A percentile compares a stretch with the other conserved stretches of the same genome.
These are phyloP conservation scores for Phalaenopsis hybrid DNA, from an alignment of 116 monocot genomes.

Conservation along the genomic window DNA sequence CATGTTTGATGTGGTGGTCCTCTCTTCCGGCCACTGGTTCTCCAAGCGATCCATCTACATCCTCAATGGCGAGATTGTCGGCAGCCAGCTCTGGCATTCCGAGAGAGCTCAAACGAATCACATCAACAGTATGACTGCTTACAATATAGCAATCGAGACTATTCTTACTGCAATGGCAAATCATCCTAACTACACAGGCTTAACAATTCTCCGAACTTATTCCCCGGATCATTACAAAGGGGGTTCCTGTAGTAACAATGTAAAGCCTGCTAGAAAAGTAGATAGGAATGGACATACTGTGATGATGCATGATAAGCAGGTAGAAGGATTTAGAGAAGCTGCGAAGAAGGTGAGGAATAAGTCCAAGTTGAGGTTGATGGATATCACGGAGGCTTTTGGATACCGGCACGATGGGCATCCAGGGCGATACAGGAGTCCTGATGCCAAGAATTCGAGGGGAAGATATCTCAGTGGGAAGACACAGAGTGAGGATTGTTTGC, in stretches of 20 bases:
- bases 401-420: constrained; percentile 22
- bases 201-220: constrained; percentile 33
- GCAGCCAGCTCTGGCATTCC: constrained; percentile 19
- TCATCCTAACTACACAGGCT: constrained; percentile 25
- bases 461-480: not conserved
- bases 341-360: constrained; percentile 10
- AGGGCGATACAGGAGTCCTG: constrained; percentile 6
- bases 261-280: constrained; percentile 6
- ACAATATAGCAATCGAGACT: constrained; percentile 25
- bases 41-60: constrained; percentile 22
- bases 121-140: constrained; percentile 20
- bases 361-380: constrained; percentile 32
- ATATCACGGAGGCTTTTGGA: constrained; percentile 16
- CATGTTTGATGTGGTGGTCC: constrained; percentile 30
- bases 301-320: constrained; percentile 30
- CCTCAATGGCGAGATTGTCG: constrained; percentile 16
- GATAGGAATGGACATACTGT: constrained; percentile 17
- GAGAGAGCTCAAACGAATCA: constrained; percentile 8
- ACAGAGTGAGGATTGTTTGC: constrained; percentile 12
- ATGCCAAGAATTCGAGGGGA: not conserved
- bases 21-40: constrained; percentile 54
- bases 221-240: constrained; percentile 35
- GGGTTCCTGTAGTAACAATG: constrained; percentile 33
- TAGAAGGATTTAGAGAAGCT: constrained; percentile 16
- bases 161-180: constrained; percentile 20